Conservation (phyloP, 805 yeast species). For the Pichia pseudocactophila region DNA sequence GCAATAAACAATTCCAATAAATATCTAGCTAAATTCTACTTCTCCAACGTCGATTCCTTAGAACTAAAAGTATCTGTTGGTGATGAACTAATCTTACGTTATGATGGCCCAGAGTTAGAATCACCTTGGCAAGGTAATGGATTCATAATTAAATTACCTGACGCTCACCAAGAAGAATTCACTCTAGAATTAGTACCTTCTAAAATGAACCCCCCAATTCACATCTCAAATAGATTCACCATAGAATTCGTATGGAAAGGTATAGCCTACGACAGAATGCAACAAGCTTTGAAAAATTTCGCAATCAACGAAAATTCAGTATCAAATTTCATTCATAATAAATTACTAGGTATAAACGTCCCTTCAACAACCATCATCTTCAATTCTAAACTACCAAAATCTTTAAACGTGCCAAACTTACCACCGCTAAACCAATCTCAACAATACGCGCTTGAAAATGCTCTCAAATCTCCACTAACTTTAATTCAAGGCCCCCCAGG, state of each 20-base stretch:
- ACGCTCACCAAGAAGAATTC: constrained; percentile 54
- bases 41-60: constrained; percentile 58
- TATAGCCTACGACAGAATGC: constrained; percentile 76
- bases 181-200: constrained; percentile 55
- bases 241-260: constrained; percentile 91
- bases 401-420: constrained; percentile 55
- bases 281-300: constrained; percentile 59
- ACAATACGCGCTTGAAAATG: constrained; percentile 62
- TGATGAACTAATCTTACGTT: constrained; percentile 66
- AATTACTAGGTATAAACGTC: constrained; percentile 77
- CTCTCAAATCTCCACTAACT: constrained; percentile 62
- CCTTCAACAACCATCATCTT: too few species aligned
- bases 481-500: constrained; percentile 95
- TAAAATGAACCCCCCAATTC: constrained; percentile 45
- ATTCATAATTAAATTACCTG: constrained; percentile 62
- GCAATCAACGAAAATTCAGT: constrained; percentile 64
- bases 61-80: constrained; percentile 73
- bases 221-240: constrained; percentile 56
- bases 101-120: constrained; percentile 41
- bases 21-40: constrained; percentile 58
- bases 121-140: constrained; percentile 71
- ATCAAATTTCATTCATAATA: constrained; percentile 66
- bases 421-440: constrained; percentile 73
- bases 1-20: constrained; percentile 56
- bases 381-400: constrained; percentile 51